phyloP scores from a whole-genome alignment of 768 basidiomycete genomes.

The Leccinum arenicola region DNA sequence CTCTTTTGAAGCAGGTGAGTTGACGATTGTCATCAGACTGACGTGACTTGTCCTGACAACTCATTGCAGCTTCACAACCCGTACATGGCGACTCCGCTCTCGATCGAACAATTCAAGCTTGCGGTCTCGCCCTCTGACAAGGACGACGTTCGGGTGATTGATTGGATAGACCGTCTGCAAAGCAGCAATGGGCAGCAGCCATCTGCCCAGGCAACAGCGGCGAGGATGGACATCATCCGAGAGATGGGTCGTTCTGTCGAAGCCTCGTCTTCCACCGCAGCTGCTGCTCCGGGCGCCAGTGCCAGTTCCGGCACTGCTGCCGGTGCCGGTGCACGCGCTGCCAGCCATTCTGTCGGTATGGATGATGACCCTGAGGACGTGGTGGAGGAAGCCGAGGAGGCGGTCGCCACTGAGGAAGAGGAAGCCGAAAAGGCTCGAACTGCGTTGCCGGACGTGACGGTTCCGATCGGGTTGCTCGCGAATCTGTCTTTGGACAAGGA shows the following conservation, averaged over 20 bases:
- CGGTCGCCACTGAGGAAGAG: conserved; percentile 31
- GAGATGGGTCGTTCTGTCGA: conserved; percentile 32
- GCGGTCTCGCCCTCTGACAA: conserved; percentile 75
- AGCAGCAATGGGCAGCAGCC: conserved; percentile 49
- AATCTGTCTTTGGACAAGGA: conserved; percentile 63
- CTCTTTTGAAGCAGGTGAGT: conserved; percentile 75
- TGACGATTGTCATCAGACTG: background rate
- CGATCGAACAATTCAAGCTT: conserved; percentile 75
- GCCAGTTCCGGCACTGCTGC: background rate
- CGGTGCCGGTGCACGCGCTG: background rate
- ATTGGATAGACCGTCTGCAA: conserved; percentile 72
- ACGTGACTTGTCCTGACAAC: background rate
- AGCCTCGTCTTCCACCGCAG: background rate
- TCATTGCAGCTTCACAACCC: conserved; percentile 59
- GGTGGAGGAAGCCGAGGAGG: conserved; percentile 28
- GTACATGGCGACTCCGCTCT: conserved; percentile 73
- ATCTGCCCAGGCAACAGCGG: conserved; percentile 38
- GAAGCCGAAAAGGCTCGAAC: conserved; percentile 46
- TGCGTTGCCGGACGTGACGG: conserved; percentile 63
- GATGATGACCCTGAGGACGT: conserved; percentile 41
- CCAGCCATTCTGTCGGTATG: background rate
- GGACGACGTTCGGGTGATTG: conserved; percentile 64
- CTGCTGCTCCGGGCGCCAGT: background rate
- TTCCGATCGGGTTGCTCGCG: conserved; percentile 75
- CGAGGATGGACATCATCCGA: conserved; percentile 27